Evolutionary conservation across 768 basidiomycete species (phyloP), one percentile per base, ranked within the genome.

Genomic region (Pulveroboletus sp.): DNA sequence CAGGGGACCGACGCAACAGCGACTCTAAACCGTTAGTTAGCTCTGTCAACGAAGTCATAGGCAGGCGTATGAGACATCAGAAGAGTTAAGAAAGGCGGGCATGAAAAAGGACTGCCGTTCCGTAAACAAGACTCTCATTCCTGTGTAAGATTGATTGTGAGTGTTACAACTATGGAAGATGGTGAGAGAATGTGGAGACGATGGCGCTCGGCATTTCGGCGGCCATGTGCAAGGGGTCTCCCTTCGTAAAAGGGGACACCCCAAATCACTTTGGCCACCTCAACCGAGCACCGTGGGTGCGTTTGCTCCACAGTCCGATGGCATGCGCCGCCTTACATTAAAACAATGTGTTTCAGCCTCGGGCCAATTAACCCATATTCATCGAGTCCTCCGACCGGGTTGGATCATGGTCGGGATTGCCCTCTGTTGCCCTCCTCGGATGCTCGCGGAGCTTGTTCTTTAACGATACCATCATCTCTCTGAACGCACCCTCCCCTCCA

Each of bases 131-230:
- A 57, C 49, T 53, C 62, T 51, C 59, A 57, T 65, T 62, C 63
- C 60, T 56, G 62, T 67, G 55, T 56, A 58, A 63, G 56, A 69
- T 56, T 62, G 56, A 65, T 66, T 40, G 55, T 53, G 55, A 59
- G 61, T 38, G 21, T 44, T 48, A 65, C 52, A 58, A 56, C 49
- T 65, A 58, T 56, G 42, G 58, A 49, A 53, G 46, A 51, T 23
- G 52, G 66, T 67, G 67, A 56, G 67, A 69, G 63, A 69, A 16
- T 69, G 65, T 67, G 65, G 65, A 67, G 60, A 67, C 47, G 38
- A 49, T 53, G 56, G 55, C 34, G 43, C 35, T 67, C 65, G 65
- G 65, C 65, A 67, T 67, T 44, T 69, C 65, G 65, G 65, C 65
- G 42, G 43, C 50, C 51, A 56, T 56, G 51, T 45, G 49, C 20